Percentiles rank a stretch among this genome's conserved stretches.
phyloP scores from a whole-genome alignment of 78 protist genomes.

The Chrysochromulina tobinii region DNA sequence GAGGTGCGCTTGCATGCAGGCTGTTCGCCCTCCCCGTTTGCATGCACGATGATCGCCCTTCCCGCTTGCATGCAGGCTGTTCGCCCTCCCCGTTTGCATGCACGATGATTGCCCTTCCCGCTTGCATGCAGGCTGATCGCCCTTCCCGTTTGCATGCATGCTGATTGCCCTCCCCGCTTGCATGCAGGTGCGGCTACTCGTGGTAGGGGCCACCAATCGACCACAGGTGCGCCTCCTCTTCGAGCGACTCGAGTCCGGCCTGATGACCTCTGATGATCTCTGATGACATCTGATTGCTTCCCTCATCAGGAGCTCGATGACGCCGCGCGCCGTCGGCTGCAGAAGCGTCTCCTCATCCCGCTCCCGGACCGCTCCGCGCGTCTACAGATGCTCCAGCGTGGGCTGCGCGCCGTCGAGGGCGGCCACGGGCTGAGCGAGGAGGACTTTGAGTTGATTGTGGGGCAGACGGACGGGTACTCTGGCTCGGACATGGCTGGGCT shows the following conservation, averaged over 20 bases:
- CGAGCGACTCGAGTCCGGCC: too few relatives aligned
- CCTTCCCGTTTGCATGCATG: too few relatives aligned
- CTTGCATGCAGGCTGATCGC: too few relatives aligned
- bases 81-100: too few relatives aligned
- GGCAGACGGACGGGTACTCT: constrained; percentile 62
- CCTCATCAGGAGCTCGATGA: constrained; percentile 73
- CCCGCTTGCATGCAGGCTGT: too few relatives aligned
- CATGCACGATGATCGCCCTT: too few relatives aligned
- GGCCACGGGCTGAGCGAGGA: background rate
- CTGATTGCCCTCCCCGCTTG: background rate
- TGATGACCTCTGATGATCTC: too few relatives aligned
- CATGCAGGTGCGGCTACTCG: background rate
- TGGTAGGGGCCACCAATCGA: constrained; percentile 82
- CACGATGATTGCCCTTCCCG: too few relatives aligned
- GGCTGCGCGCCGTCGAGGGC: background rate
- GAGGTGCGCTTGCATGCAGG: too few relatives aligned
- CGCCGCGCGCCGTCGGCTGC: constrained; percentile 85
- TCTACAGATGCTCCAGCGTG: background rate
- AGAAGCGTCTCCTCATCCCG: constrained; percentile 78
- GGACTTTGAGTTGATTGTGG: background rate
- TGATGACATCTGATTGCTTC: too few relatives aligned
- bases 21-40: too few relatives aligned
- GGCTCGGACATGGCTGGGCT: constrained; percentile 77
- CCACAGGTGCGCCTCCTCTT: constrained; percentile 72
- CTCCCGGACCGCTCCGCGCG: constrained; percentile 82